Conservation (phyloP, 768 basidiomycete genomes). For the Leucocoprinus leucothites region DNA sequence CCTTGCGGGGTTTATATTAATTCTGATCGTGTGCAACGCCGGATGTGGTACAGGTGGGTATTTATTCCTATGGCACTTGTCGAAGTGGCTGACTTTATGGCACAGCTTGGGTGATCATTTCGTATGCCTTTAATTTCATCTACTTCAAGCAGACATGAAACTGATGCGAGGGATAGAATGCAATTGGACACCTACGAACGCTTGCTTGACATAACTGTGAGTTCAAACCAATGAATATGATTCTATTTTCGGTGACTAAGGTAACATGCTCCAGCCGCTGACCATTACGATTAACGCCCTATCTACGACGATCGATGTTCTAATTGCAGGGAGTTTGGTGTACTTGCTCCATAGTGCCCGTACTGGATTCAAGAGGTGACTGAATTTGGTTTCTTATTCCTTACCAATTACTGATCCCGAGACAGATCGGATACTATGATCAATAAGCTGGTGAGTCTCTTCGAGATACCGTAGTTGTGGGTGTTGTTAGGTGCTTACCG, state of each 20-base stretch:
- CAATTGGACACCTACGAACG: slow-evolving; percentile 33
- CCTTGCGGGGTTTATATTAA: slow-evolving; percentile 27
- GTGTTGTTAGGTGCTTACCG: neutral
- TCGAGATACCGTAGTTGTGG: neutral
- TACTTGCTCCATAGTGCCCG: slow-evolving; percentile 42
- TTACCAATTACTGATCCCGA: neutral
- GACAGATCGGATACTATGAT: slow-evolving; percentile 48
- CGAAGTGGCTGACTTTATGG: neutral
- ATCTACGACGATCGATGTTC: slow-evolving; percentile 42
- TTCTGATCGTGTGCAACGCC: slow-evolving; percentile 29
- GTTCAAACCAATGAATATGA: slow-evolving; percentile 2
- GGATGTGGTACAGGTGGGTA: slow-evolving; percentile 33
- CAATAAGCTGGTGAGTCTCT: slow-evolving; percentile 37
- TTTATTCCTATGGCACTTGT: neutral
- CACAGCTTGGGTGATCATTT: slow-evolving; percentile 38
- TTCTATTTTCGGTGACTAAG: neutral
- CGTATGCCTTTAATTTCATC: slow-evolving; percentile 23
- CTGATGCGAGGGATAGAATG: slow-evolving; percentile 23
- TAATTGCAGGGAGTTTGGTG: slow-evolving; percentile 48
- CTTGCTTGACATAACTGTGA: slow-evolving; percentile 33
- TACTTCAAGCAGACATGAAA: neutral
- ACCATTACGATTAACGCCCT: slow-evolving; percentile 51
- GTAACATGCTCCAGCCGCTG: slow-evolving; percentile 28
- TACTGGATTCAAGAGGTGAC: slow-evolving; percentile 50
- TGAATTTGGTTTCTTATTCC: neutral